Conservation (phyloP, 805 yeast genomes). For the Grigorovia yakushimaensis region DNA sequence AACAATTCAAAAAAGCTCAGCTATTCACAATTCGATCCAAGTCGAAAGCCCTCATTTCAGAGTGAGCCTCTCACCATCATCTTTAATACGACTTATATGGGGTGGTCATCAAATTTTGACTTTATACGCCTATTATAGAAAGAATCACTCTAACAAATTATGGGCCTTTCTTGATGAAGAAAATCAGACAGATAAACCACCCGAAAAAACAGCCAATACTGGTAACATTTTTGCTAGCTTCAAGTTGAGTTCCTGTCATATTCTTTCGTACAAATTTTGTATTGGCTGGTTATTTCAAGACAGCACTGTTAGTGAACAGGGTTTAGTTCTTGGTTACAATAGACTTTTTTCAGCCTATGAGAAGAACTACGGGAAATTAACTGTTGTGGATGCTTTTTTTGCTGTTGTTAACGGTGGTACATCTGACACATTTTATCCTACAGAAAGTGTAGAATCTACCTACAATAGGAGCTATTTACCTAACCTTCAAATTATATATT, state of each 20-base stretch:
- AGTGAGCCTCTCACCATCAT: slow-evolving; percentile 45
- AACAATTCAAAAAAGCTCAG: slow-evolving; percentile 28
- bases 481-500: slow-evolving; percentile 43
- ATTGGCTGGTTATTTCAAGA: slow-evolving; percentile 69
- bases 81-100: slow-evolving; percentile 34
- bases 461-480: slow-evolving; percentile 62
- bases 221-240: slow-evolving; percentile 8
- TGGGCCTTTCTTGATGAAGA: slow-evolving; percentile 6
- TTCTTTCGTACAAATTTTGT: slow-evolving; percentile 56
- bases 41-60: slow-evolving; percentile 51
- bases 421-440: slow-evolving; percentile 40
- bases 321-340: slow-evolving; percentile 72
- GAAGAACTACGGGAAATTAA: slow-evolving; percentile 52
- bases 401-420: slow-evolving; percentile 59
- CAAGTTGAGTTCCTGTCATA: slow-evolving; percentile 43
- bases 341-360: slow-evolving; percentile 57
- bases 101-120: slow-evolving; percentile 15
- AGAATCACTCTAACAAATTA: slow-evolving; percentile 8
- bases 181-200: background rate
- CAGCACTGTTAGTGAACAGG: slow-evolving; percentile 39
- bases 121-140: slow-evolving; percentile 11
- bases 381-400: slow-evolving; percentile 57
- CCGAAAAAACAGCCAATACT: background rate
- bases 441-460: slow-evolving; percentile 36
- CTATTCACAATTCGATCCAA: slow-evolving; percentile 38